Base-by-base conservation (phyloP, 2,329 filamentous ascomycete species). In the Nothopassalora personata region DNA sequence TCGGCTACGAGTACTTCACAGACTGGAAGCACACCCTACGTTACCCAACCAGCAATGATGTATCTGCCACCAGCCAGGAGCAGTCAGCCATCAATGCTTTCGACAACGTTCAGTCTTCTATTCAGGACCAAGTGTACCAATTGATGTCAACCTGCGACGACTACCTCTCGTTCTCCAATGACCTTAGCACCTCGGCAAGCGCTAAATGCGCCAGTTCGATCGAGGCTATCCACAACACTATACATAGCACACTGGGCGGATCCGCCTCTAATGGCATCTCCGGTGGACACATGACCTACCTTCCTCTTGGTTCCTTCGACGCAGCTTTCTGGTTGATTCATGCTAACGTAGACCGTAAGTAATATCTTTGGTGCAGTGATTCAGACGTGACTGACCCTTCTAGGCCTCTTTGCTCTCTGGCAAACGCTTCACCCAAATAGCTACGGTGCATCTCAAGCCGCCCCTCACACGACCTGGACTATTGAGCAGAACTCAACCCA, bases 261-360 rank as follows among this genome's bases (percentile, higher is more conserved):
- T 54, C 61, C 23, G 67, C 66, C 23, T 27, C 19, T 31, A 53
- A 54, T 27, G 50, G 49, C 19, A 53, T 63, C 28, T 61, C 60
- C 27, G 60, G 57, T 49, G 87, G 88, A 3, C 87, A 90, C 68
- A 88, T 89, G 83, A 83, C 81, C 53, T 88, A 84, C 72, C 84
- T 86, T 84, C 27, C 87, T 86, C 66, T 89, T 36, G 61, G 89
- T 3, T 82, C 87, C 0, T 94, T 90, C 70, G 90, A 95, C 68
- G 90, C 90, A 0, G 76, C 89, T n/a, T 92, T 93, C 74, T 89
- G 87, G 74, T 75, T 93, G 6, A 89, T 93, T 68, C 90, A 93
- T 68, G 60, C 60, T 64, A 91, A 89, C 73, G 82, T 90, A 7
- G 90, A 95, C 69, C 84, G 90, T 4, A 74, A 43, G 39, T n/a